Percentiles rank a stretch among this genome's conserved stretches.
These are phyloP conservation scores for Colletotrichum nymphaeae DNA, from an alignment of 2,329 filamentous ascomycete genomes.

Conservation along the genomic window DNA sequence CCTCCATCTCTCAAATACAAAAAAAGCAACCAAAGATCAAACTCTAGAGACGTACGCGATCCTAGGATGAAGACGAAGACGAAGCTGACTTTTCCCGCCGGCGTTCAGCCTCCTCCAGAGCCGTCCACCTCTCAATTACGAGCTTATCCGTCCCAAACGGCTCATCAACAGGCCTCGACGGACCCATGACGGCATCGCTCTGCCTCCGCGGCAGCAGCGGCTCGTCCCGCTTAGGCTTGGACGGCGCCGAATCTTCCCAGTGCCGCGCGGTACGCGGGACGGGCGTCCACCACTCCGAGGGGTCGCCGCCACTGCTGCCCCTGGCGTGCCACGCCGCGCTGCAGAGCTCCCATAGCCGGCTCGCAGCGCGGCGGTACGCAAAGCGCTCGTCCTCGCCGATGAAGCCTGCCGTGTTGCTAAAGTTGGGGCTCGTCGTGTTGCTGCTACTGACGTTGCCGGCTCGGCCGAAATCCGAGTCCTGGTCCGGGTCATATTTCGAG, in stretches of 20 bases:
- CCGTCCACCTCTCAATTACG: conserved; percentile 49
- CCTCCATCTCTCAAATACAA: background rate
- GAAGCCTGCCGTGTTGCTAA: conserved; percentile 74
- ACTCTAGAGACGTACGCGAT: background rate
- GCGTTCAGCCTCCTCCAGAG: conserved; percentile 42
- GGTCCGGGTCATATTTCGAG: conserved; percentile 64
- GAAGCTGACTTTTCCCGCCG: conserved; percentile 10
- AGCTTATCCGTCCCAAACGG: conserved; percentile 44
- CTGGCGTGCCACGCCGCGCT: conserved; percentile 77
- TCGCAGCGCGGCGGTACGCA: conserved; percentile 81
- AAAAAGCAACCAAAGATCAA: background rate
- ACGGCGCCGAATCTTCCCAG: conserved; percentile 67
- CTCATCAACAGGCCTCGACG: conserved; percentile 46
- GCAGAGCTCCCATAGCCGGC: conserved; percentile 86
- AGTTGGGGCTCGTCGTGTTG: conserved; percentile 62
- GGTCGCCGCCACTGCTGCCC: conserved; percentile 47
- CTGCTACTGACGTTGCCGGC: conserved; percentile 36
- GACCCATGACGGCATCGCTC: conserved; percentile 32
- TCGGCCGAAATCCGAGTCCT: conserved; percentile 66
- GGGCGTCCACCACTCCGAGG: conserved; percentile 69
- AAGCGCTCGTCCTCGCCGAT: conserved; percentile 87
- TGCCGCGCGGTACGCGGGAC: conserved; percentile 71
- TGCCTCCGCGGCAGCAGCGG: background rate
- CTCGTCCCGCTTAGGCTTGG: conserved; percentile 22
- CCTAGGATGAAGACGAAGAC: background rate